Conservation (phyloP, 208 protist genomes). For the Acanthamoeba triangularis region DNA sequence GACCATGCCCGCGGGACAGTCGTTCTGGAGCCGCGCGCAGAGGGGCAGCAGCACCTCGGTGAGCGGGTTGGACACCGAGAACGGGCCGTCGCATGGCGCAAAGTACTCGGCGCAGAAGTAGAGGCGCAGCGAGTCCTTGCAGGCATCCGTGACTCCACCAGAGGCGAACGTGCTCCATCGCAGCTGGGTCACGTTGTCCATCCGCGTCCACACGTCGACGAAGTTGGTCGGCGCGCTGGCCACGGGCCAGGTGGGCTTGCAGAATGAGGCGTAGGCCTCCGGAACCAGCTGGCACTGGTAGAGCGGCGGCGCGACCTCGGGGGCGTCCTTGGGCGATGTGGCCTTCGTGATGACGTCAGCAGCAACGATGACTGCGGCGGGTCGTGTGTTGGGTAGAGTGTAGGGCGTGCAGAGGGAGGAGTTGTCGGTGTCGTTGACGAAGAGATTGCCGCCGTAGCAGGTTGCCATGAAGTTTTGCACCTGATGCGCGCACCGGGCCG, state of each 20-base stretch:
- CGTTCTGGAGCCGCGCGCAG: conserved; percentile 2
- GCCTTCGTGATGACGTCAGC: not conserved
- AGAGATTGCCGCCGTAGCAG: conserved; percentile 73
- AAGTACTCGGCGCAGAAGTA: conserved; percentile 74
- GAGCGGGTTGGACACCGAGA: conserved; percentile 4
- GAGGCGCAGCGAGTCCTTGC: conserved; percentile 8
- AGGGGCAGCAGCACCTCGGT: conserved; percentile 13
- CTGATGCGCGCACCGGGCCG: conserved; percentile 63
- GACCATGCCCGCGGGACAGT: conserved; percentile 38
- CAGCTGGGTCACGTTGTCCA: conserved; percentile 51
- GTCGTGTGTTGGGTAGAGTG: not conserved
- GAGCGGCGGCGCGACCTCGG: not conserved
- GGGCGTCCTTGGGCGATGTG: not conserved
- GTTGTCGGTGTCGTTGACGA: conserved; percentile 54
- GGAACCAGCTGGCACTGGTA: conserved; percentile 2
- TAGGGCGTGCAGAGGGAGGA: conserved; percentile 61
- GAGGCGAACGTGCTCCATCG: conserved; percentile 41
- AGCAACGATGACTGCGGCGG: not conserved
- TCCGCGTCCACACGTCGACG: conserved; percentile 63
- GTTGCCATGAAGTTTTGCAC: conserved; percentile 74
- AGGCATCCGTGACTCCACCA: conserved; percentile 3
- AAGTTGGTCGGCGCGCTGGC: conserved; percentile 74
- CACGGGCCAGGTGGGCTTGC: conserved; percentile 1
- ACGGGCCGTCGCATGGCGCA: conserved; percentile 33
- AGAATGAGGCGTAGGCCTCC: conserved; percentile 48